A percentile compares a stretch with the other conserved stretches of the same genome.
These are phyloP conservation scores for Macrolepiota dolichaula DNA, from an alignment of 768 basidiomycete genomes.

Conservation along the genomic window DNA sequence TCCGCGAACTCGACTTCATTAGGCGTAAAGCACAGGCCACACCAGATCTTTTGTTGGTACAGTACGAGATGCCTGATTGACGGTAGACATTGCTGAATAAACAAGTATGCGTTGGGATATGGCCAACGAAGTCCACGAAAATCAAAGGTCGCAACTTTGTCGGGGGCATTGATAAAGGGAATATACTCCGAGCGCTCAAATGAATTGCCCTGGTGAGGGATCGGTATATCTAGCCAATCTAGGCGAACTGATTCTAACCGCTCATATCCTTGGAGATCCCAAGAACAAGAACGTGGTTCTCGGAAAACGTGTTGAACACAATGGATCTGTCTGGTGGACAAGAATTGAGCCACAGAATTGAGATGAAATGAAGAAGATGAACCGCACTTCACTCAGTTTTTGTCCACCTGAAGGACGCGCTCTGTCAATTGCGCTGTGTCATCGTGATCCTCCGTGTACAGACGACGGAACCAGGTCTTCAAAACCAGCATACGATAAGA, in stretches of 20 bases:
- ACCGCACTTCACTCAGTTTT: constrained; percentile 3
- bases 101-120: background rate
- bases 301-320: background rate
- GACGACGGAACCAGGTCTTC: constrained; percentile 6
- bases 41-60: background rate
- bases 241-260: background rate
- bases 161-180: background rate
- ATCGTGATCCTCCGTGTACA: background rate
- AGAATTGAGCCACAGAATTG: background rate
- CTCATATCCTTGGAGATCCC: background rate
- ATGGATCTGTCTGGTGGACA: background rate
- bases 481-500: constrained; percentile 7
- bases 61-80: background rate
- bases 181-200: background rate
- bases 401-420: background rate
- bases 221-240: background rate
- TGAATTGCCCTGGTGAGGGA: background rate
- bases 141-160: background rate
- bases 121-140: background rate
- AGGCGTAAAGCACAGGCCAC: constrained; percentile 4
- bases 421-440: background rate
- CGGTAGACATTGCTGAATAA: background rate
- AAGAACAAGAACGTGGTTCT: background rate
- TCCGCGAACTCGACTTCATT: background rate
- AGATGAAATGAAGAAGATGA: background rate